Conservation (phyloP, 2,329 filamentous ascomycete species). For the Tetracladium maxilliforme region DNA sequence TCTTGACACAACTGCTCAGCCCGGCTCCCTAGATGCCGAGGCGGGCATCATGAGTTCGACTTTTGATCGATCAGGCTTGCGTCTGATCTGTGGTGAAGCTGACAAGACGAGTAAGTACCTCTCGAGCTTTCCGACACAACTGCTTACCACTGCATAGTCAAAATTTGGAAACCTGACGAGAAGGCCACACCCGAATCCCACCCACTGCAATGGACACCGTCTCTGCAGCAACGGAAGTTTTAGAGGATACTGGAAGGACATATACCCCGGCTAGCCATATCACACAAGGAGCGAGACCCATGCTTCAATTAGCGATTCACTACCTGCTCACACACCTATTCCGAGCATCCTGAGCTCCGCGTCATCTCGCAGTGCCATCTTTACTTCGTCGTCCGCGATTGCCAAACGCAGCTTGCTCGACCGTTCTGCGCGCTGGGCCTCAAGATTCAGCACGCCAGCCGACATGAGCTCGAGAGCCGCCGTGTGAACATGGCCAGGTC, state of each 20-base stretch:
- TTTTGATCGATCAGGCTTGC: constrained; percentile 77
- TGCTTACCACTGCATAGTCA: constrained; percentile 34
- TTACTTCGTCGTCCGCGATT: constrained; percentile 82
- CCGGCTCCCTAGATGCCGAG: constrained; percentile 86
- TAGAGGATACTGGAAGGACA: too few relatives aligned
- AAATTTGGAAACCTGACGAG: constrained; percentile 93
- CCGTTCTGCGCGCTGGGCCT: constrained; percentile 66
- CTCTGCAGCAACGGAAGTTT: constrained; percentile 61
- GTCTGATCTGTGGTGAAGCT: constrained; percentile 85
- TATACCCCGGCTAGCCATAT: constrained; percentile 2
- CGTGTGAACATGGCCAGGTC: constrained; percentile 46
- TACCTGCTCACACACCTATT: constrained; percentile 8
- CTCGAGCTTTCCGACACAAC: constrained; percentile 1
- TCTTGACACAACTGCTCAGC: constrained; percentile 83
- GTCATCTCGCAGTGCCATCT: constrained; percentile 77
- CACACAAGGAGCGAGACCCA: constrained; percentile 1
- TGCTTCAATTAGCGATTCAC: constrained; percentile 1
- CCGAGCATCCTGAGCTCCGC: constrained; percentile 54
- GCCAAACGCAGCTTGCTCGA: constrained; percentile 77
- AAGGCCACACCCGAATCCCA: constrained; percentile 82
- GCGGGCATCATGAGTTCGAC: constrained; percentile 88
- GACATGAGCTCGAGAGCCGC: constrained; percentile 76
- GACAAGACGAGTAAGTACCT: constrained; percentile 69
- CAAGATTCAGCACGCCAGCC: constrained; percentile 75
- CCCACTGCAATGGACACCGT: constrained; percentile 85